These are phyloP conservation scores for Leccinum pachyderme DNA, from an alignment of 1,284 basidiomycete species.

Conservation along the genomic window DNA sequence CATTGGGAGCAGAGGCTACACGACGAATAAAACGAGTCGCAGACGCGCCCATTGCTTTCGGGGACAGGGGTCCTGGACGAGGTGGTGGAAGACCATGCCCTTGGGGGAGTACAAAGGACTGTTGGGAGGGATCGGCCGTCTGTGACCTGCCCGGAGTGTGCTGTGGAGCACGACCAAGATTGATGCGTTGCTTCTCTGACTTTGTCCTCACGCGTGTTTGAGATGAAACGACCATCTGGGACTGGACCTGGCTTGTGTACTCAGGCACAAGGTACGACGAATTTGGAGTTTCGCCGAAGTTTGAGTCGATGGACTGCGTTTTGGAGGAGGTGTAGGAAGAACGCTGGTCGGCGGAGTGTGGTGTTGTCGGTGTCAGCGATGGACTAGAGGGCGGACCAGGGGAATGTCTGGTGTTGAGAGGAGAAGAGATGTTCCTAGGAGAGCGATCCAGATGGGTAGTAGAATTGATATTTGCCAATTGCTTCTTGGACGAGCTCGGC, in stretches of 20 bases:
- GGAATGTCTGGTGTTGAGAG: slow-evolving; percentile 17
- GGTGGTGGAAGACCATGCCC: slow-evolving; percentile 32
- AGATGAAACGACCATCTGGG: slow-evolving; percentile 7
- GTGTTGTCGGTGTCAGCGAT: slow-evolving; percentile 50
- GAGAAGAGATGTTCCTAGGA: slow-evolving; percentile 39
- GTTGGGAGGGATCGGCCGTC: slow-evolving; percentile 38
- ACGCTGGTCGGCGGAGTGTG: slow-evolving; percentile 48
- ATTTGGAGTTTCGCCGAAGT: slow-evolving; percentile 34
- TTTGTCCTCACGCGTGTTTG: slow-evolving; percentile 47
- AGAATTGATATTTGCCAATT: slow-evolving; percentile 17
- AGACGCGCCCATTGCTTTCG: slow-evolving; percentile 63
- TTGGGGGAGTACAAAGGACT: slow-evolving; percentile 37
- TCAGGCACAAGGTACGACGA: slow-evolving; percentile 35
- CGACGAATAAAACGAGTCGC: slow-evolving; percentile 88
- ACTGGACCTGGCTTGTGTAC: slow-evolving; percentile 34
- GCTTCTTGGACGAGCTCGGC: slow-evolving; percentile 33
- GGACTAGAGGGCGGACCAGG: slow-evolving; percentile 41
- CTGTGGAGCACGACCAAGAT: slow-evolving; percentile 17
- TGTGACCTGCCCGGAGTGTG: slow-evolving; percentile 28
- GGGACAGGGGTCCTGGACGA: slow-evolving; percentile 49
- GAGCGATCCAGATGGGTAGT: slow-evolving; percentile 24
- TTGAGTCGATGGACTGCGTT: slow-evolving; percentile 66
- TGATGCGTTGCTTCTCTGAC: slow-evolving; percentile 52
- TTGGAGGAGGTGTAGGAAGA: slow-evolving; percentile 73
- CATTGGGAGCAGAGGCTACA: slow-evolving; percentile 95